Conservation (phyloP, 345 rosid genomes). For the Eucalyptus caleyi region DNA sequence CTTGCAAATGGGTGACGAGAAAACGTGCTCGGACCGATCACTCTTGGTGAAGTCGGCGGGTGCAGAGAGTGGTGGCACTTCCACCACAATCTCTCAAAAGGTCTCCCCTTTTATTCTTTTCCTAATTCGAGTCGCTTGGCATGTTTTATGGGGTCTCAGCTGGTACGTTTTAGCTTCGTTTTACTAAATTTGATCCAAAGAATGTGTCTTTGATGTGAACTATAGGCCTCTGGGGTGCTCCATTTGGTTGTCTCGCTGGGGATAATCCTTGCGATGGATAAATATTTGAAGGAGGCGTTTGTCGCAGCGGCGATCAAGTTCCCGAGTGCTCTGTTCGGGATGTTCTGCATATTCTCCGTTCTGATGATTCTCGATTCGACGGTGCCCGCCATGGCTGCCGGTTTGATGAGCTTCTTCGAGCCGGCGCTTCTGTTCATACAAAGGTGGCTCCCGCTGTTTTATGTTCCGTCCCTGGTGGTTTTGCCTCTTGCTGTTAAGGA, state of each 20-base stretch:
- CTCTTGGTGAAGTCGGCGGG: slow-evolving; percentile 22
- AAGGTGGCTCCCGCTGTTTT: slow-evolving; percentile 95
- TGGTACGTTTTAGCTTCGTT: neutral
- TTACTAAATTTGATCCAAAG: neutral
- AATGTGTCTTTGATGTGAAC: neutral
- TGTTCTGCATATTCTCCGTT: slow-evolving; percentile 91
- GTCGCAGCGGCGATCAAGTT: slow-evolving; percentile 81
- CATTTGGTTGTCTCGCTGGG: slow-evolving; percentile 83
- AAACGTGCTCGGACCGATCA: slow-evolving; percentile 5
- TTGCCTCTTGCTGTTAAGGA: slow-evolving; percentile 85
- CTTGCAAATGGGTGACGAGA: slow-evolving; percentile 23
- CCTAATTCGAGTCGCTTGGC: neutral
- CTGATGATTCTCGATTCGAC: slow-evolving; percentile 47
- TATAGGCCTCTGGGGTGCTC: slow-evolving; percentile 42
- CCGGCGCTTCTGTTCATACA: slow-evolving; percentile 82
- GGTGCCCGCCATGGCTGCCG: slow-evolving; percentile 57
- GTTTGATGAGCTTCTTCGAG: slow-evolving; percentile 68
- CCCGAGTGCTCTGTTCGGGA: slow-evolving; percentile 91
- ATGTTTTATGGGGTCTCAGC: neutral
- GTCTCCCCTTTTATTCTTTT: slow-evolving; percentile 6
- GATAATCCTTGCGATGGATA: slow-evolving; percentile 67
- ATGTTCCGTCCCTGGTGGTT: slow-evolving; percentile 84
- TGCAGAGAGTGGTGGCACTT: slow-evolving; percentile 21
- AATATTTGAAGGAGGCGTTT: slow-evolving; percentile 63
- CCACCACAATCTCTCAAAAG: slow-evolving; percentile 34